A percentile compares a stretch with the other conserved stretches of the same genome.
phyloP scores from a whole-genome alignment of 768 basidiomycete genomes.

The Suillus discolor region DNA sequence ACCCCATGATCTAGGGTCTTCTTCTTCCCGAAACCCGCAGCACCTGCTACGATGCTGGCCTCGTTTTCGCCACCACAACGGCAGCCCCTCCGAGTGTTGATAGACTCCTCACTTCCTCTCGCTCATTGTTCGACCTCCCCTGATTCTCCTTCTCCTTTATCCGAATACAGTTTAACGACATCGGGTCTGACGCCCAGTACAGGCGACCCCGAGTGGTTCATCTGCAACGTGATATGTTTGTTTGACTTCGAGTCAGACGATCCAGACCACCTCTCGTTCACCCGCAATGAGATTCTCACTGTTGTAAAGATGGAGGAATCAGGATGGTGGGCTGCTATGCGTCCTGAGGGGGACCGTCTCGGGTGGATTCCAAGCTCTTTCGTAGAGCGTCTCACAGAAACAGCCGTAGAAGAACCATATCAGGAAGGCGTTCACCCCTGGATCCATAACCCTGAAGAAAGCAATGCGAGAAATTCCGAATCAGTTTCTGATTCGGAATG shows the following conservation, averaged over 20 bases:
- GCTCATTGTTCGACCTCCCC: slow-evolving; percentile 38
- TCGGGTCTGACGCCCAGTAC: slow-evolving; percentile 33
- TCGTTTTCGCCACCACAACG: slow-evolving; percentile 14
- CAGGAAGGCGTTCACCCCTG: slow-evolving; percentile 9
- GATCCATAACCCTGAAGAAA: slow-evolving; percentile 49
- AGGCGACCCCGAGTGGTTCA: slow-evolving; percentile 33
- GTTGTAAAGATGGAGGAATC: slow-evolving; percentile 69
- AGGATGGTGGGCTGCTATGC: slow-evolving; percentile 84
- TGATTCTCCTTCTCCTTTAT: slow-evolving; percentile 21
- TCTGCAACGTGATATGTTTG: slow-evolving; percentile 54
- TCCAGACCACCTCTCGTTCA: slow-evolving; percentile 60
- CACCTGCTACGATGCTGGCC: slow-evolving; percentile 10
- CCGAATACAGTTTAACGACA: slow-evolving; percentile 8
- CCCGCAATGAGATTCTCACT: slow-evolving; percentile 65
- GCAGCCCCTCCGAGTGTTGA: slow-evolving; percentile 29
- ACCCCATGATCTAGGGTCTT: background rate
- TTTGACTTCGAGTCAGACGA: slow-evolving; percentile 70
- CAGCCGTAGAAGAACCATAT: background rate
- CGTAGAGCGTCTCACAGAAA: slow-evolving; percentile 49
- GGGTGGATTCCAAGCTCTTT: slow-evolving; percentile 82
- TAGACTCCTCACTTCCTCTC: slow-evolving; percentile 37
- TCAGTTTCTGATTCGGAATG: background rate
- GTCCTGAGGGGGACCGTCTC: slow-evolving; percentile 49
- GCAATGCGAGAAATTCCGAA: slow-evolving; percentile 39
- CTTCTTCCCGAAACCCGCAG: background rate